Evolutionary conservation across 345 rosid genomes (phyloP).

Genomic region (Salix caprea): DNA sequence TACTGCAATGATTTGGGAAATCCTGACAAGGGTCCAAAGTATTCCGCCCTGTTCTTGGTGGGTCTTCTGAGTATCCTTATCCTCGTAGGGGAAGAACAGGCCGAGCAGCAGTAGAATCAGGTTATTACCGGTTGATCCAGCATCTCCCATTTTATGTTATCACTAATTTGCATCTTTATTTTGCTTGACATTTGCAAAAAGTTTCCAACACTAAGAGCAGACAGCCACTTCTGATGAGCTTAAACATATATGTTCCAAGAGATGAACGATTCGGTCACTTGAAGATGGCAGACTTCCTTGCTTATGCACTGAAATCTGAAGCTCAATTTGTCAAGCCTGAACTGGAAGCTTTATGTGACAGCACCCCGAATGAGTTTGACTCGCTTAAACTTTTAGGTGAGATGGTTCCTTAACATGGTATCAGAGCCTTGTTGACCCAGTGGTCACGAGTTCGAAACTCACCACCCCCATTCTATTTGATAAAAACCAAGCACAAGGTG

Average conservation of each 20-base stretch:
- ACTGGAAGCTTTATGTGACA: constrained; percentile 26
- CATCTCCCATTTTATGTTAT: background rate
- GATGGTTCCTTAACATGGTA: no score
- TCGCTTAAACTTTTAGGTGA: no score
- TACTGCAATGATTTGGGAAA: constrained; percentile 42
- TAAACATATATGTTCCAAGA: constrained; percentile 35
- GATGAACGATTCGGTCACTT: constrained; percentile 44
- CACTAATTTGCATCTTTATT: background rate
- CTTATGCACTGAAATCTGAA: constrained; percentile 30
- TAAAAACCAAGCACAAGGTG: no score
- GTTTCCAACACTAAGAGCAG: constrained; percentile 21
- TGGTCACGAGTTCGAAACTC: no score
- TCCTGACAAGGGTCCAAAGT: constrained; percentile 32
- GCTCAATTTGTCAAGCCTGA: constrained; percentile 35
- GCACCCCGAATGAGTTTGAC: constrained; percentile 39
- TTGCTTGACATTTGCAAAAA: background rate
- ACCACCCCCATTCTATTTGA: no score
- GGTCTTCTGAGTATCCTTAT: constrained; percentile 38
- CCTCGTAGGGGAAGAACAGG: constrained; percentile 52
- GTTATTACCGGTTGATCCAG: constrained; percentile 1
- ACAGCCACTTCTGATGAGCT: constrained; percentile 25
- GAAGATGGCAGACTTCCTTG: constrained; percentile 40
- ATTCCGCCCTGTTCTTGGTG: constrained; percentile 42
- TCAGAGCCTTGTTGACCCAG: no score
- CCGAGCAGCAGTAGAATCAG: constrained; percentile 30